Evolutionary conservation across 2,329 filamentous ascomycete genomes (phyloP).

Genomic region (Aureobasidium pullulans): DNA sequence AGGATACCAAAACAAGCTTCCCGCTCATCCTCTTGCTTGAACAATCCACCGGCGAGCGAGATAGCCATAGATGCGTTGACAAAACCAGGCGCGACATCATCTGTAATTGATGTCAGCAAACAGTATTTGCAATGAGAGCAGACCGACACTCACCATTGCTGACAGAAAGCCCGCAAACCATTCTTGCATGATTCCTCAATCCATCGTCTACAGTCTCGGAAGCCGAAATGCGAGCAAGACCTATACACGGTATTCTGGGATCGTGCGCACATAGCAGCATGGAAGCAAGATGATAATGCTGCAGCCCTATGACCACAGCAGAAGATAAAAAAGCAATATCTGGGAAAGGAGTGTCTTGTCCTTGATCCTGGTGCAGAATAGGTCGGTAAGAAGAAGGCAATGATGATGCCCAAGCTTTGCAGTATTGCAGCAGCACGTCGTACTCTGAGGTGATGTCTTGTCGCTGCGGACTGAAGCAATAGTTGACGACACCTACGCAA

Average conservation of each 20-base stretch:
- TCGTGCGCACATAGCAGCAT: conserved; percentile 52
- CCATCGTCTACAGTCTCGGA: conserved; percentile 36
- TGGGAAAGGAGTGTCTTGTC: conserved; percentile 46
- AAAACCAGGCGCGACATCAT: conserved; percentile 46
- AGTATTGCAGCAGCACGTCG: background rate
- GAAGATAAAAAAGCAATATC: conserved; percentile 51
- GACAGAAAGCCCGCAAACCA: conserved; percentile 51
- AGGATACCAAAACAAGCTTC: background rate
- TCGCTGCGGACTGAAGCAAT: conserved; percentile 44
- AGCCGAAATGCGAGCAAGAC: conserved; percentile 32
- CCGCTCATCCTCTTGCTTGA: background rate
- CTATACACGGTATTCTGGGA: conserved; percentile 46
- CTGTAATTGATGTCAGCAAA: too few relatives aligned
- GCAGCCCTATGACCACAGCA: conserved; percentile 49
- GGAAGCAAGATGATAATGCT: conserved; percentile 52
- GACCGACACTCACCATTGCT: conserved; percentile 34
- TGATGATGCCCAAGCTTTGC: background rate
- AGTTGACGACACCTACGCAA: conserved; percentile 57
- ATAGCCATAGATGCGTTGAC: conserved; percentile 31
- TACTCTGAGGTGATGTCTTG: background rate
- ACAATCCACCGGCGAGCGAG: conserved; percentile 31
- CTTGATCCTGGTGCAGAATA: background rate
- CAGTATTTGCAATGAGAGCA: too few relatives aligned
- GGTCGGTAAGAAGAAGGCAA: background rate
- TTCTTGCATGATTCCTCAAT: conserved; percentile 40